Evolutionary conservation across 2,329 filamentous ascomycete species (phyloP), one percentile per base, ranked within the genome.

Genomic region (Exophiala calicioides): DNA sequence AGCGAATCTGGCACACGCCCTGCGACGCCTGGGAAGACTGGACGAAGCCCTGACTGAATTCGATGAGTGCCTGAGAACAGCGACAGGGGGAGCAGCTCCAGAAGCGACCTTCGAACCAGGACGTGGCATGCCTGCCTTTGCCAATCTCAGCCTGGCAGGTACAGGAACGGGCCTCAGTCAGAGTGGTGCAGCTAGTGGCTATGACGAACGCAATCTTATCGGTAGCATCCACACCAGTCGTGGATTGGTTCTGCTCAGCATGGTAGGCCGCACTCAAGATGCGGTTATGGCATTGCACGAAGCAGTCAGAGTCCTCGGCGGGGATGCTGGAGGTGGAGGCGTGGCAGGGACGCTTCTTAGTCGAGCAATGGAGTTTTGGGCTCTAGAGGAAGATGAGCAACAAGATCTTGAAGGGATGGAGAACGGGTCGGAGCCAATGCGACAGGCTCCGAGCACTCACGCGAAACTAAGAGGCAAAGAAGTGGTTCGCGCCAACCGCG

Each of bases 1-100:
- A 29, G 88, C 88, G 3, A 98, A 98, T 60, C 77, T 98, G 12
- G 94, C 84, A 1, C 93, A 98, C 63, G 86, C 91, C 0, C 85
- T 90, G 53, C 82, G 93, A 42, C 83, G 89, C 13, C 70, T 86
- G 44, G 78, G 83, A 1, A 75, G 81, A 46, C 82, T 84, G 56
- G 77, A 84, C 21, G 81, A 86, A 42, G 86, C 91, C 0, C 76
- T 97, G 8, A 77, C 75, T 1, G 81, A 91, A 62, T 97, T 96
- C 60, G 87, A 96, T 55, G 85, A 90, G 60, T 93, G 95, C 21
- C 76, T 96, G 21, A 78, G 91, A 9, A 80, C 88, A 35, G 88
- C 89, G 5, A 68, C 74, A 19, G 85, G 85, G 32, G 90, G 90
- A 56, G 86, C 1, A 78, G 47, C 50, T 24, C 46, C 51, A 9